These are phyloP conservation scores for Pseudocercospora macadamiae DNA, from an alignment of 2,329 filamentous ascomycete species.

Conservation along the genomic window DNA sequence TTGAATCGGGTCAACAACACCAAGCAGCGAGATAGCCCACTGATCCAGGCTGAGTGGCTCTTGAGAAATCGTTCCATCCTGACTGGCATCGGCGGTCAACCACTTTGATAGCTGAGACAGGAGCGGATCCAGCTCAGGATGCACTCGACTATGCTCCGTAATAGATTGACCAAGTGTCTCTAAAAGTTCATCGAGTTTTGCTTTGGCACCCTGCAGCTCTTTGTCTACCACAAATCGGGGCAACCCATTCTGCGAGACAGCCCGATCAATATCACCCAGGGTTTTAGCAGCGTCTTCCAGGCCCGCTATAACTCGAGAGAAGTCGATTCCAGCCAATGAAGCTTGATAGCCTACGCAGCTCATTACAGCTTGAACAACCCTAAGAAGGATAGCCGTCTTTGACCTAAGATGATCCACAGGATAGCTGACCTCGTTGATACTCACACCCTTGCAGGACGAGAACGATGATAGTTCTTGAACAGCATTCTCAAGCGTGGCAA, in stretches of 20 bases:
- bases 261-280: background rate
- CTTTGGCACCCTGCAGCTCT: background rate
- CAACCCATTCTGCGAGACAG: background rate
- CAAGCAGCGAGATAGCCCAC: constrained; percentile 11
- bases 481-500: constrained; percentile 5
- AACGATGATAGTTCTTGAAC: constrained; percentile 17
- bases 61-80: background rate
- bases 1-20: background rate
- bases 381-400: constrained; percentile 10
- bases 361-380: constrained; percentile 12
- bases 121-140: constrained; percentile 29
- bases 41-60: background rate
- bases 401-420: background rate
- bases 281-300: background rate
- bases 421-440: background rate
- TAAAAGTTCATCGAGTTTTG: background rate
- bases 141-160: background rate
- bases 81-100: constrained; percentile 21
- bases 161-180: background rate
- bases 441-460: constrained; percentile 2
- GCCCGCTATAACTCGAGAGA: constrained; percentile 13
- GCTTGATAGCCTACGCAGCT: constrained; percentile 21
- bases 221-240: constrained; percentile 10
- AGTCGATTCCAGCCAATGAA: constrained; percentile 22
- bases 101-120: constrained; percentile 26